A percentile compares a stretch with the other conserved stretches of the same genome.
Evolutionary conservation across 352 stramenopile species (phyloP).

Genomic region (Halophytophthora batemanensis): DNA sequence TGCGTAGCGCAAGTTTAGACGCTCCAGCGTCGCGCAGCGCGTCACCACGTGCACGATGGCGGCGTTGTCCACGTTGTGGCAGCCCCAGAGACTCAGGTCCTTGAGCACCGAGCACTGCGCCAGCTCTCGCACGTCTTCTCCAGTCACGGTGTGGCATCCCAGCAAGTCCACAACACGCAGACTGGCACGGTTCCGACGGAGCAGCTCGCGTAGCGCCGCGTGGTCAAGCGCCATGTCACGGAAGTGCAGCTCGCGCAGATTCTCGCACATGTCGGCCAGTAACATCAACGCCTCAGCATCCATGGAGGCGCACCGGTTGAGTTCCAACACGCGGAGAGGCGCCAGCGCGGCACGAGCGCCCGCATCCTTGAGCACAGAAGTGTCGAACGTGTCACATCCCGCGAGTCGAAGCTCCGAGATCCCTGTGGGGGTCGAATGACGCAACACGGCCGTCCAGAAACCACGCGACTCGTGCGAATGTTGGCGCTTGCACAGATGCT

Average conservation of each 20-base stretch:
- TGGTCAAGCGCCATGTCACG: constrained; percentile 70
- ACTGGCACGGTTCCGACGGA: constrained; percentile 40
- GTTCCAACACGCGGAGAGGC: constrained; percentile 50
- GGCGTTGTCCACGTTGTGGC: constrained; percentile 75
- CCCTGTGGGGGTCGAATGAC: constrained; percentile 23
- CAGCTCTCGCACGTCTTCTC: constrained; percentile 48
- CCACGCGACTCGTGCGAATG: constrained; percentile 27
- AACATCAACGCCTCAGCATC: constrained; percentile 37
- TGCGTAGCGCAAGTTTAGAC: constrained; percentile 77
- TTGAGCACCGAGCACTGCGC: constrained; percentile 38
- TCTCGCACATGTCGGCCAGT: constrained; percentile 41
- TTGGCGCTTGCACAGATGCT: constrained; percentile 52
- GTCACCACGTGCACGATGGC: constrained; percentile 53
- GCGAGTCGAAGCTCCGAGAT: constrained; percentile 58
- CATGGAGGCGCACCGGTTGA: constrained; percentile 52
- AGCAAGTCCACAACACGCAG: constrained; percentile 70
- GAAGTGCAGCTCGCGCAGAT: constrained; percentile 59
- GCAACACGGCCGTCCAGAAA: constrained; percentile 65
- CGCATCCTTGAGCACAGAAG: constrained; percentile 26
- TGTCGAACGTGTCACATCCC: constrained; percentile 44
- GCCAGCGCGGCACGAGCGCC: constrained; percentile 27
- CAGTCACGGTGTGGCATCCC: constrained; percentile 70
- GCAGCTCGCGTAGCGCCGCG: constrained; percentile 39
- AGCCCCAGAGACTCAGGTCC: constrained; percentile 70
- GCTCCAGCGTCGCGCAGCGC: constrained; percentile 38